These are phyloP conservation scores for Boletales sp. DNA, from an alignment of 768 basidiomycete species.

Conservation along the genomic window DNA sequence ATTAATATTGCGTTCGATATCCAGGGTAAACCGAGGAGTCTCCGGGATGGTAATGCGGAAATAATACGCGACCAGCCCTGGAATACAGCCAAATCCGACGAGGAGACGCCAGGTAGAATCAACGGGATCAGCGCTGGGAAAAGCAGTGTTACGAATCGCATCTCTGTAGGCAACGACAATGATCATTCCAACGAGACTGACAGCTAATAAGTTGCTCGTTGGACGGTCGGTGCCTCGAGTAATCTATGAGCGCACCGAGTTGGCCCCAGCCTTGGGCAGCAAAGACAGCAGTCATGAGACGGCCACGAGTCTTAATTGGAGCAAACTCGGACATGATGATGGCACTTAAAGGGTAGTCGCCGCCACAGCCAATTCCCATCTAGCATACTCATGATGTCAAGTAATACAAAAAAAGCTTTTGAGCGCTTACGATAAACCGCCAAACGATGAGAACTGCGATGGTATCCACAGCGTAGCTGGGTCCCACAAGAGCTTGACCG, in stretches of 20 bases:
- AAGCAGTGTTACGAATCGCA: conserved; percentile 41
- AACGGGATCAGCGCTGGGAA: conserved; percentile 44
- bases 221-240: neutral
- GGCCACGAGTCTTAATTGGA: conserved; percentile 67
- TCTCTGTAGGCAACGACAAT: conserved; percentile 60
- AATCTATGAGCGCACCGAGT: conserved; percentile 45
- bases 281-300: conserved; percentile 87
- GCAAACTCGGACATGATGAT: conserved; percentile 91
- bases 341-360: conserved; percentile 80
- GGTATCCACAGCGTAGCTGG: conserved; percentile 56
- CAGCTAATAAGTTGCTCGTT: conserved; percentile 36
- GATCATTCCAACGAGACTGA: conserved; percentile 64
- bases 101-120: conserved; percentile 84
- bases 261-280: conserved; percentile 89
- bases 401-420: neutral
- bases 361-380: conserved; percentile 84
- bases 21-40: conserved; percentile 89
- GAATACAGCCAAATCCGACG: conserved; percentile 82
- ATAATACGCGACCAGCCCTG: conserved; percentile 75
- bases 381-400: conserved; percentile 12
- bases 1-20: conserved; percentile 74
- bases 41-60: conserved; percentile 91
- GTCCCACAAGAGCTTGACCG: conserved; percentile 71
- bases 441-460: conserved; percentile 74
- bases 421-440: conserved; percentile 61